Evolutionary conservation across 2,329 filamentous ascomycete species (phyloP).

Genomic region (Cryphonectria carpinicola): DNA sequence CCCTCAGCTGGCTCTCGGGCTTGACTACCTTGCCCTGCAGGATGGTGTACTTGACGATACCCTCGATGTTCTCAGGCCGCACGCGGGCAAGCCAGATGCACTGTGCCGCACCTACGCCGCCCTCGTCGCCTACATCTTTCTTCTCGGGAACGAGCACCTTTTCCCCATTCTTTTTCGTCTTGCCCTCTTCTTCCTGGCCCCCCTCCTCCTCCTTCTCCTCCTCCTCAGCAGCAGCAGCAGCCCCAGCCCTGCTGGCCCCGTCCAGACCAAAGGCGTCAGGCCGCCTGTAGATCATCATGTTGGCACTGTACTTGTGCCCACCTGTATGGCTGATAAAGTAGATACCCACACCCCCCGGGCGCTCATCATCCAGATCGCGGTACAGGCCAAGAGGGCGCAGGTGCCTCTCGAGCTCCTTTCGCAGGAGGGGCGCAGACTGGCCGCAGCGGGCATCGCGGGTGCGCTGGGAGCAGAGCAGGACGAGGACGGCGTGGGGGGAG

Average conservation of each 20-base stretch:
- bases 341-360: conserved; percentile 89
- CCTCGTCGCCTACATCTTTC: conserved; percentile 40
- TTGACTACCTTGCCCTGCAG: conserved; percentile 94
- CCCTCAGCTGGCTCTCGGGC: conserved; percentile 80
- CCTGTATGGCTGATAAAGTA: conserved; percentile 97
- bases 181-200: conserved; percentile 7
- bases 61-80: conserved; percentile 87
- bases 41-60: conserved; percentile 85
- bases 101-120: conserved; percentile 70
- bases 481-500: conserved; percentile 82
- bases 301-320: conserved; percentile 94
- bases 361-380: conserved; percentile 83
- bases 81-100: conserved; percentile 93
- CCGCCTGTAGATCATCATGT: conserved; percentile 86
- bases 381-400: conserved; percentile 82
- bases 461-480: conserved; percentile 91
- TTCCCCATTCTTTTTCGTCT: neutral
- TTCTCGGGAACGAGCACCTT: conserved; percentile 1
- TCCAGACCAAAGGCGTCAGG: conserved; percentile 61
- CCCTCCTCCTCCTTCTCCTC: conserved; percentile 33
- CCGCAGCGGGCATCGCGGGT: conserved; percentile 96
- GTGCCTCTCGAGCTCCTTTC: conserved; percentile 86
- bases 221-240: conserved; percentile 19
- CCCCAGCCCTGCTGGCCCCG: conserved; percentile 41
- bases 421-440: conserved; percentile 88